Evolutionary conservation across 331 rosid genomes (phyloP).

Genomic region (Cydonia oblonga): DNA sequence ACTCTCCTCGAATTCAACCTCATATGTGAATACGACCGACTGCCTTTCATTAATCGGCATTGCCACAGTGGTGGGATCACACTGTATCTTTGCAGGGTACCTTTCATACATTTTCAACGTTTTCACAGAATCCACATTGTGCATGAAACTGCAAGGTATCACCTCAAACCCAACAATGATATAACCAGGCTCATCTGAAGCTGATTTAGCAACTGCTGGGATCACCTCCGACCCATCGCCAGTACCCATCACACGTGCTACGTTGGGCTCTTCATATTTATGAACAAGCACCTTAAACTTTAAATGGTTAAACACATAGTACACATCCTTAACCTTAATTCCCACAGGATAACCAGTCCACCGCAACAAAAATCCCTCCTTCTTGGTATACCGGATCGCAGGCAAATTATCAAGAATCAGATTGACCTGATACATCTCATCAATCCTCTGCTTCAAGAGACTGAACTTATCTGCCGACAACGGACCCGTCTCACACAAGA

Average conservation of each 20-base stretch:
- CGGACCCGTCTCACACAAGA: slow-evolving; percentile 43
- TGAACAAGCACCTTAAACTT: slow-evolving; percentile 86
- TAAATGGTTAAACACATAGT: slow-evolving; percentile 80
- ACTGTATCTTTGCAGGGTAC: slow-evolving; percentile 38
- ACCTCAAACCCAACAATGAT: slow-evolving; percentile 98
- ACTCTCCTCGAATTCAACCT: slow-evolving; percentile 77
- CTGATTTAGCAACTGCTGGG: slow-evolving; percentile 44
- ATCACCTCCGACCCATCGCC: slow-evolving; percentile 84
- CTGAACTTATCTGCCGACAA: slow-evolving; percentile 52
- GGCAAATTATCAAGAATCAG: slow-evolving; percentile 57
- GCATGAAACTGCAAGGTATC: slow-evolving; percentile 63
- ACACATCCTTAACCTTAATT: slow-evolving; percentile 70
- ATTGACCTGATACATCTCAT: slow-evolving; percentile 92
- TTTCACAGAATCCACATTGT: slow-evolving; percentile 43
- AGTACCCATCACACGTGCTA: slow-evolving; percentile 92
- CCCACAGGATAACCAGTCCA: slow-evolving; percentile 98
- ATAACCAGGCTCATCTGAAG: slow-evolving; percentile 59
- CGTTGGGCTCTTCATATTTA: slow-evolving; percentile 70
- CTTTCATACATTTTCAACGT: slow-evolving; percentile 40
- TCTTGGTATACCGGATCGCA: slow-evolving; percentile 76
- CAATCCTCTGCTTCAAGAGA: slow-evolving; percentile 76
- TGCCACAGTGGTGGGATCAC: slow-evolving; percentile 69
- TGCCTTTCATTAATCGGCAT: slow-evolving; percentile 76
- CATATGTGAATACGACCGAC: slow-evolving; percentile 64
- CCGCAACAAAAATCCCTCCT: slow-evolving; percentile 61